A percentile compares a stretch with the other conserved stretches of the same genome.
Evolutionary conservation across 2,329 filamentous ascomycete species (phyloP).

Genomic region (Neopestalotiopsis rosae): DNA sequence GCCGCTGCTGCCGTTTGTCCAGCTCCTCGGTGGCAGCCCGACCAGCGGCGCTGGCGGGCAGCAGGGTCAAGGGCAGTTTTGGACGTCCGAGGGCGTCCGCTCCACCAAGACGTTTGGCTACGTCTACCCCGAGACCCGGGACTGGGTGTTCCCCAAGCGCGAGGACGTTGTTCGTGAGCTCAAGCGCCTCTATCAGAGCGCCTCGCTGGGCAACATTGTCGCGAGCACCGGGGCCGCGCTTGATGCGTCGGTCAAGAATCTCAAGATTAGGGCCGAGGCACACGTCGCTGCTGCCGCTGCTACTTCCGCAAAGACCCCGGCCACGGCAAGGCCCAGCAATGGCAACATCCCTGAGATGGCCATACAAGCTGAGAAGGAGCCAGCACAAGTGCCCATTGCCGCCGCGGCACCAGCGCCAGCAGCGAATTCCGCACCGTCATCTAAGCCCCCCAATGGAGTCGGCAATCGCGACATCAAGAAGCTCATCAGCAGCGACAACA

Average conservation of each 20-base stretch:
- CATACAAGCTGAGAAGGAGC: no score
- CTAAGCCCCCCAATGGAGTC: no score
- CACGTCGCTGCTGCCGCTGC: no score
- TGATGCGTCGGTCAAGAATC: not conserved
- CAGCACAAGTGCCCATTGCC: no score
- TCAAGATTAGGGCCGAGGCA: not conserved
- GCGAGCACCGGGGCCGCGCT: not conserved
- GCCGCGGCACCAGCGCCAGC: no score
- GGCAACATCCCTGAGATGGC: no score
- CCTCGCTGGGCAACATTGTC: not conserved
- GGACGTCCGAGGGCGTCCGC: conserved; percentile 34
- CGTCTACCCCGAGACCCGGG: conserved; percentile 34
- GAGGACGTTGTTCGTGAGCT: not conserved
- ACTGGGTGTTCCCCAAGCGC: conserved; percentile 23
- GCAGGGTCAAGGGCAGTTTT: conserved; percentile 25
- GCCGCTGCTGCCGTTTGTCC: conserved; percentile 31
- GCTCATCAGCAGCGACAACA: conserved; percentile 32
- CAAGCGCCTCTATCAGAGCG: not conserved
- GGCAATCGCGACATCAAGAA: conserved; percentile 20
- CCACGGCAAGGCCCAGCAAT: no score
- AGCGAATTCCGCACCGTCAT: no score
- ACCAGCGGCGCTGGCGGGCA: conserved; percentile 10
- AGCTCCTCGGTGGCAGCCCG: conserved; percentile 27
- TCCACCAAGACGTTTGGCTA: conserved; percentile 32
- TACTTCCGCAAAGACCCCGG: no score